phyloP scores from a whole-genome alignment of 192 early-diverging fungal genomes.

The Coemansia sp. region DNA sequence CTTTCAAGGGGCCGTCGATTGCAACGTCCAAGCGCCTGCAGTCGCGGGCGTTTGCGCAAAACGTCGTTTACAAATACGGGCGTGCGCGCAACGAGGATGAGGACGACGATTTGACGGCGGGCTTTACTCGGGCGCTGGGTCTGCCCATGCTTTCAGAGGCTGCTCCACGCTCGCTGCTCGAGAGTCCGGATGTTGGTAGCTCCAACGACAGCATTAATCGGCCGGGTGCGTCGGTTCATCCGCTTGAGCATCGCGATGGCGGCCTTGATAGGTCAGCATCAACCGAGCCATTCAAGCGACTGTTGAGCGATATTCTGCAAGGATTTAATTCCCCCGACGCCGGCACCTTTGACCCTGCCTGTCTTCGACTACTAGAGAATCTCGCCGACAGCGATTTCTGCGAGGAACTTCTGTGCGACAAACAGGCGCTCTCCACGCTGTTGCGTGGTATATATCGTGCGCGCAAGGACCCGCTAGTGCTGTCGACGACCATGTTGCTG shows the following conservation, averaged over 20 bases:
- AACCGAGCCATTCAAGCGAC: slow-evolving; percentile 18
- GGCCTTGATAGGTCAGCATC: background rate
- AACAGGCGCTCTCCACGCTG: slow-evolving; percentile 24
- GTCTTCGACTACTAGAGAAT: slow-evolving; percentile 12
- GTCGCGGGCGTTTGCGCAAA: slow-evolving; percentile 24
- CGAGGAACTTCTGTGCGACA: slow-evolving; percentile 27
- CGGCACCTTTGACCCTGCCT: slow-evolving; percentile 1
- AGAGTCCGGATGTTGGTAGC: background rate
- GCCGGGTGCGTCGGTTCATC: background rate
- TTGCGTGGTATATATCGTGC: slow-evolving; percentile 26
- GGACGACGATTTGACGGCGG: slow-evolving; percentile 11
- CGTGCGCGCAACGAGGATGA: slow-evolving; percentile 29
- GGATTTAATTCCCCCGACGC: slow-evolving; percentile 5
- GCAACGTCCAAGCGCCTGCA: slow-evolving; percentile 43
- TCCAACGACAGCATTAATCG: background rate
- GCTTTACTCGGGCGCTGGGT: slow-evolving; percentile 14
- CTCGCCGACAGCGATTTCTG: slow-evolving; percentile 28
- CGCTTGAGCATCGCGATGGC: background rate
- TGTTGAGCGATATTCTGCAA: slow-evolving; percentile 19
- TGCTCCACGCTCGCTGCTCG: slow-evolving; percentile 12
- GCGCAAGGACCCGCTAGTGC: slow-evolving; percentile 14
- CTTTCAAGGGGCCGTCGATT: slow-evolving; percentile 28
- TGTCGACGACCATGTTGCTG: slow-evolving; percentile 12
- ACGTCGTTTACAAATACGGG: slow-evolving; percentile 48
- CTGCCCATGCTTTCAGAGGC: background rate